Base-by-base conservation (phyloP, 805 yeast species). In the Candida ulmi region DNA sequence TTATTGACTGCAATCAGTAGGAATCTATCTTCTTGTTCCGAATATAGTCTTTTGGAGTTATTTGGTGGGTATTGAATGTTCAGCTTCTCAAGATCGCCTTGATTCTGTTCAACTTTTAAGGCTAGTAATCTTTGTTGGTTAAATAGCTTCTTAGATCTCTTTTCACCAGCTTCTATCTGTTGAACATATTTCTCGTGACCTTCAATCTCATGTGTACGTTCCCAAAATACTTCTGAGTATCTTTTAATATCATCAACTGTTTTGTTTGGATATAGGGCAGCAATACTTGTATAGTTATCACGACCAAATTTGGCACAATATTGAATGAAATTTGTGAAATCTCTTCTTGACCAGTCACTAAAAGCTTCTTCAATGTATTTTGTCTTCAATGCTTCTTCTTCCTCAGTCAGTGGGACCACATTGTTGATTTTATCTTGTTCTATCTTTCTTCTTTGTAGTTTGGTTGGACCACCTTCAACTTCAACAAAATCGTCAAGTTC, bases 41-140 rank as follows among this genome's bases (percentile, higher is more conserved):
- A 77, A 51, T 82, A 85, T 8, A 83, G 71, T 48, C 88, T 65
- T 52, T 84, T 83, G 11, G 93, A 83, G 55, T 83, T 84, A 54
- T 83, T 84, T n/a, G 90, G 90, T 0, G 93, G 91, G 44, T 83
- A 85, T 39, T 76, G 83, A 18, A 85, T 78, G 4, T 61, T 62
- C 58, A 85, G 61, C 32, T 81, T 79, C 33, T 78, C 78, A 17
- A 83, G 55, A 1, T 90, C 88, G 41, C 72, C 75, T n/a, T 66
- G 65, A 31, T 70, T 65, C 39, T 68, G 72, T 34, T 68, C 68
- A 47, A 83, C 61, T 48, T 83, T 83, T 25, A 58, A 61, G 2
- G 67, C 68, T 28, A 84, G 62, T 9, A 81, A 61, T 37, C 64
- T 68, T 43, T 79, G 76, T 53, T 84, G 91, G 30, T 68, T 62